Conservation (phyloP, 257 asterid species). For the Misopates orontium region DNA sequence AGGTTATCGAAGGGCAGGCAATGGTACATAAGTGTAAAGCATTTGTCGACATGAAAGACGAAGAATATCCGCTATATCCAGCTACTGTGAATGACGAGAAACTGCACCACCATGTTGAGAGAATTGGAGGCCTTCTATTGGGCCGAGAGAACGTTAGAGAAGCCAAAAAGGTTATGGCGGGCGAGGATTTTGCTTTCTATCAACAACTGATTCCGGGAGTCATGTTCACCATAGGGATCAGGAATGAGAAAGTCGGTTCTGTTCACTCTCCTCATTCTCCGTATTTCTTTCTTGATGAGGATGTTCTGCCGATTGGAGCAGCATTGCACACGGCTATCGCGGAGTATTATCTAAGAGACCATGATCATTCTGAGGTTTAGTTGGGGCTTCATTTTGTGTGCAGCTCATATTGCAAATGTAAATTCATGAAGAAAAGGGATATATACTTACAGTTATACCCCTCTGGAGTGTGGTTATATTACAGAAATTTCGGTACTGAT, state of each 20-base stretch:
- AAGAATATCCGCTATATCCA: slow-evolving; percentile 60
- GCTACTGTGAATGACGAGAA: slow-evolving; percentile 61
- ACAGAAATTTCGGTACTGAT: too few relatives aligned
- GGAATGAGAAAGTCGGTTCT: slow-evolving; percentile 65
- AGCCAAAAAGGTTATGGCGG: slow-evolving; percentile 63
- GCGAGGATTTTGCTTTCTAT: slow-evolving; percentile 85
- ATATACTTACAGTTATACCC: too few relatives aligned
- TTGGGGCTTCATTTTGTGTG: neutral
- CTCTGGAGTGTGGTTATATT: too few relatives aligned
- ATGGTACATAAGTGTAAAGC: slow-evolving; percentile 65
- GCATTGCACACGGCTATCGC: slow-evolving; percentile 49
- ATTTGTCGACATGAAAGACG: slow-evolving; percentile 47
- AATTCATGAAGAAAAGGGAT: too few relatives aligned
- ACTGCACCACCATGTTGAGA: slow-evolving; percentile 55
- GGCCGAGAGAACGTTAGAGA: slow-evolving; percentile 51
- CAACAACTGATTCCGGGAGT: slow-evolving; percentile 74
- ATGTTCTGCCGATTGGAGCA: slow-evolving; percentile 73
- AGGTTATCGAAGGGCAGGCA: slow-evolving; percentile 81
- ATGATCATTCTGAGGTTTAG: slow-evolving; percentile 3
- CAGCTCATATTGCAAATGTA: neutral
- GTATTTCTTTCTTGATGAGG: slow-evolving; percentile 74
- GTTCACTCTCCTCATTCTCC: slow-evolving; percentile 75
- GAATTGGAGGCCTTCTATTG: slow-evolving; percentile 57
- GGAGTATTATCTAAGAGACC: slow-evolving; percentile 37
- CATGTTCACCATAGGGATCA: slow-evolving; percentile 58